Evolutionary conservation across 2,329 filamentous ascomycete species (phyloP).

Genomic region (Monosporascus sp.): DNA sequence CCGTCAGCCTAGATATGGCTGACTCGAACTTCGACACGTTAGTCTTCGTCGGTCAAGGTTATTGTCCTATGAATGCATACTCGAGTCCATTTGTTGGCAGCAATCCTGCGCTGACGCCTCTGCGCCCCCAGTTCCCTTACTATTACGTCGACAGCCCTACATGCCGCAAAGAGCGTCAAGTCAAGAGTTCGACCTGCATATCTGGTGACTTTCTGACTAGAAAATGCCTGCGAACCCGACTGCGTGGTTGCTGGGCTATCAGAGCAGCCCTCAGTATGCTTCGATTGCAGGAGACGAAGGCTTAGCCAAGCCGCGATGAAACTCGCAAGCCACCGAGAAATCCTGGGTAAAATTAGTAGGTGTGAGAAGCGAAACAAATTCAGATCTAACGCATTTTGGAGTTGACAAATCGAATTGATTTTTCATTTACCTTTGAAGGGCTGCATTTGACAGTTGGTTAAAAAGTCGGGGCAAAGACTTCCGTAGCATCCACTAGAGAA

Average conservation of each 20-base stretch:
- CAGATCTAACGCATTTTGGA: background rate
- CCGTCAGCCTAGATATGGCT: slow-evolving; percentile 42
- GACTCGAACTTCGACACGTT: slow-evolving; percentile 33
- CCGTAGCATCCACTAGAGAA: slow-evolving; percentile 18
- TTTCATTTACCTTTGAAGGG: slow-evolving; percentile 28
- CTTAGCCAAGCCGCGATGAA: slow-evolving; percentile 56
- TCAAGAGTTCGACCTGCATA: slow-evolving; percentile 72
- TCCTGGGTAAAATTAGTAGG: slow-evolving; percentile 31
- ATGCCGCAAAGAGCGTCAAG: slow-evolving; percentile 71
- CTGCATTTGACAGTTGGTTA: slow-evolving; percentile 15
- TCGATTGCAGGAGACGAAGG: slow-evolving; percentile 52
- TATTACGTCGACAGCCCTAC: slow-evolving; percentile 67
- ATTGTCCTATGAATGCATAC: slow-evolving; percentile 25
- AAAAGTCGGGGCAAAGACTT: slow-evolving; percentile 18
- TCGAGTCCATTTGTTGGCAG: slow-evolving; percentile 39
- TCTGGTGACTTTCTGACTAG: slow-evolving; percentile 13
- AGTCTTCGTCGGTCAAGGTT: slow-evolving; percentile 1
- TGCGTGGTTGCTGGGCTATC: slow-evolving; percentile 29
- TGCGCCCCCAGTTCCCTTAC: slow-evolving; percentile 61
- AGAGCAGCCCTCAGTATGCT: slow-evolving; percentile 39
- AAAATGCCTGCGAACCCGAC: slow-evolving; percentile 17
- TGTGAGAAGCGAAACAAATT: background rate
- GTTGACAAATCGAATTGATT: slow-evolving; percentile 2
- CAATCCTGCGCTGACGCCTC: slow-evolving; percentile 38
- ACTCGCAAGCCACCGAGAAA: slow-evolving; percentile 51